Evolutionary conservation across 116 monocot species (phyloP).

Genomic region (Posidonia oceanica): DNA sequence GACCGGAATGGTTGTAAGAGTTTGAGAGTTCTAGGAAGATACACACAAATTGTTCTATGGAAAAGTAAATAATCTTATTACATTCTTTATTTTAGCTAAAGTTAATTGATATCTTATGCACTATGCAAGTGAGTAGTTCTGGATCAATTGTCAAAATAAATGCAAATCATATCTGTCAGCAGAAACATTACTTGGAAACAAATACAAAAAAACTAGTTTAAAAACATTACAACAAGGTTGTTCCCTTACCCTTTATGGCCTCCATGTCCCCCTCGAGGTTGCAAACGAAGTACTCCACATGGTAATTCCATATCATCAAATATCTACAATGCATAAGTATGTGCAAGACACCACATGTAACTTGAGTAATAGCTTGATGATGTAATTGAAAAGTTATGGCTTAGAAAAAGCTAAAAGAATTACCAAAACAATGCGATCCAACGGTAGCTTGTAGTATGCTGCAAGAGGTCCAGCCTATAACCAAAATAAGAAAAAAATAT

Average conservation of each 20-base stretch:
- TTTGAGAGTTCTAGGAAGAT: too few species aligned
- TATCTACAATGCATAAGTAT: constrained; percentile 31
- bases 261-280: constrained; percentile 84
- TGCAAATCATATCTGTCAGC: not conserved
- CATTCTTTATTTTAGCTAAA: too few species aligned
- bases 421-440: constrained; percentile 85
- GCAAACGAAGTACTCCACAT: constrained; percentile 91
- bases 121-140: too few species aligned
- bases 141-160: not conserved
- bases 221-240: not conserved
- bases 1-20: too few species aligned
- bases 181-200: not conserved
- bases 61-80: too few species aligned
- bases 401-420: not conserved
- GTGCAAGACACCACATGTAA: not conserved
- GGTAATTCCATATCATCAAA: constrained; percentile 92
- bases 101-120: too few species aligned
- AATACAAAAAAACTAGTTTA: not conserved
- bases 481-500: not conserved
- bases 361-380: not conserved
- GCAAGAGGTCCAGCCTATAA: constrained; percentile 86
- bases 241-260: constrained; percentile 48
- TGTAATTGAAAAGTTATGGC: not conserved
- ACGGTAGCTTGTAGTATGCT: constrained; percentile 83
- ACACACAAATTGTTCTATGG: too few species aligned